Base-by-base conservation (phyloP, 768 basidiomycete genomes). In the Boletus rex-veris region DNA sequence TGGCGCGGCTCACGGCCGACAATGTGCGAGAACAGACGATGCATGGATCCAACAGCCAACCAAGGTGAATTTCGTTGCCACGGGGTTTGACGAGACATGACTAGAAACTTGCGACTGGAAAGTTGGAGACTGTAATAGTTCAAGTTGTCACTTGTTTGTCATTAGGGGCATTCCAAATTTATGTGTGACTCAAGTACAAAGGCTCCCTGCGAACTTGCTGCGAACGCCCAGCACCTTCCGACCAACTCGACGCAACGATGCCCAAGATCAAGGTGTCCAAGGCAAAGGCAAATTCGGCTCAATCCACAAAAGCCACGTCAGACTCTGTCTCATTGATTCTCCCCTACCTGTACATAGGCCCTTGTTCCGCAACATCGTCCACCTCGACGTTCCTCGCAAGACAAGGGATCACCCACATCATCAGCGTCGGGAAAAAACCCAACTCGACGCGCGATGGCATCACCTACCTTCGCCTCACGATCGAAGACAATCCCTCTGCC, bases 391-490 rank as follows among this genome's bases (percentile, higher is more conserved):
- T 53, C 18, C n/a, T 58, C 2, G 16, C 45, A 4, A 33, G 30
- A 33, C 45, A 48, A 35, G 45, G 57, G 10, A 53, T 59, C 14
- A 59, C 57, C 24, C 57, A 58, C 16, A 26, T 58, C 38, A 44
- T 58, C 50, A 59, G 50, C 15, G 45, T 58, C 2, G 57, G 57
- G 3, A 58, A 40, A 19, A 58, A 19, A 14, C 57, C 57, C 16
- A 1, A 2, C 0, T 53, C 50, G 26, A 47, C 19, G 15, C 18
- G 44, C 2, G 57, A 59, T 12, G 24, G 7, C 2, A 6, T 58
- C n/a, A 24, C 37, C 45, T 58, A 59, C 19, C 50, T 59, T 11
- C 45, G 51, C 36, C 41, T 58, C 38, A 30, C 41, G 5, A 45
- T 58, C 45, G 51, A 59, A 0, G 57, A 58, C 5, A 50, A 58